These are phyloP conservation scores for Hygrocybe punicea DNA, from an alignment of 768 basidiomycete species.

Conservation along the genomic window DNA sequence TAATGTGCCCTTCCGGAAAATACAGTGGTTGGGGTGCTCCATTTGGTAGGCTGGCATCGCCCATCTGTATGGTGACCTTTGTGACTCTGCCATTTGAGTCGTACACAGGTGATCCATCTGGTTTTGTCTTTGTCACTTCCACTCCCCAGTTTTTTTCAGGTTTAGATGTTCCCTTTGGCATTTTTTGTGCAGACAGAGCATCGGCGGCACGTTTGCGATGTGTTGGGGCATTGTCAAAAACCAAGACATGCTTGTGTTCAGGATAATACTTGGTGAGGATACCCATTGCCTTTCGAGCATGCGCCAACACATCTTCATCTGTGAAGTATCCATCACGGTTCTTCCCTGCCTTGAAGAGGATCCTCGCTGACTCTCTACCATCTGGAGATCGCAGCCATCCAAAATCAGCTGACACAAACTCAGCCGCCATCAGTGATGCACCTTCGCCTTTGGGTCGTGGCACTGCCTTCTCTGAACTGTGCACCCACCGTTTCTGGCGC, in stretches of 20 bases:
- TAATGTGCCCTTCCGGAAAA: conserved; percentile 24
- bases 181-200: conserved; percentile 27
- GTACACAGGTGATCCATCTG: conserved; percentile 22
- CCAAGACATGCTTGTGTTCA: too few species aligned
- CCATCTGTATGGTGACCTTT: too few species aligned
- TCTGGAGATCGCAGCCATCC: conserved; percentile 14
- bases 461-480: too few species aligned
- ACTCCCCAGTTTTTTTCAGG: conserved; percentile 8
- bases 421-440: conserved; percentile 33
- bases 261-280: too few species aligned
- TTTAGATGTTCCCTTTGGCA: conserved; percentile 22
- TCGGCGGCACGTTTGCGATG: conserved; percentile 24
- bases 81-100: too few species aligned
- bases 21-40: conserved; percentile 37
- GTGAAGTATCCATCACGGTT: too few species aligned
- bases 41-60: too few species aligned
- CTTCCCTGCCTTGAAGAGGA: too few species aligned
- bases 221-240: conserved; percentile 30
- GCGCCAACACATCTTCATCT: too few species aligned
- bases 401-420: conserved; percentile 25
- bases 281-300: too few species aligned
- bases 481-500: too few species aligned
- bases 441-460: conserved; percentile 36
- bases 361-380: conserved; percentile 9
- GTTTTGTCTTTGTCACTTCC: neutral